phyloP scores from a whole-genome alignment of 2,329 filamentous ascomycete genomes.

The Thermothelomyces thermophilus region DNA sequence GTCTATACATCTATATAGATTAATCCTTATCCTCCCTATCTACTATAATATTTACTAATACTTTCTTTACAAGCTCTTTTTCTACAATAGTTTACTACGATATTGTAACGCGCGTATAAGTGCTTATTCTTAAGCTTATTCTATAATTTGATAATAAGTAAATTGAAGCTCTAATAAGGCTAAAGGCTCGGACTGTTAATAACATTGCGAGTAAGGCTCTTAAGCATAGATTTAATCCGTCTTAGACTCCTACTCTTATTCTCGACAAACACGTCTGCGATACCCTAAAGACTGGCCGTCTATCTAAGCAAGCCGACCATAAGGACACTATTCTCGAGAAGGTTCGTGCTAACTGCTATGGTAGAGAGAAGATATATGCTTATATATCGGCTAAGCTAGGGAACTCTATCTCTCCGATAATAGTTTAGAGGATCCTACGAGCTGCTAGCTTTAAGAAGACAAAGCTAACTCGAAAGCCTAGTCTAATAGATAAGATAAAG shows the following conservation, averaged over 20 bases:
- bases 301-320: not conserved
- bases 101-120: slow-evolving; percentile 1
- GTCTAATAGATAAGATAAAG: slow-evolving; percentile 1
- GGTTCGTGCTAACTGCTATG: not conserved
- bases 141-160: not conserved
- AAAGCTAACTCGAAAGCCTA: slow-evolving; percentile 2
- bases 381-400: not conserved
- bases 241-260: not conserved
- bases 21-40: too few relatives aligned
- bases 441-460: slow-evolving; percentile 3
- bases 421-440: not conserved
- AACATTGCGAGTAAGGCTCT: not conserved
- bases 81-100: slow-evolving; percentile 1
- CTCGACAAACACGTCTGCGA: not conserved
- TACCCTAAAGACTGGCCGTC: not conserved
- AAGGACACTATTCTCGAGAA: not conserved
- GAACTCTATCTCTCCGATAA: not conserved
- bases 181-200: slow-evolving; percentile 1
- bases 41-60: too few relatives aligned
- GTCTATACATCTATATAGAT: too few relatives aligned
- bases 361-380: slow-evolving; percentile 2
- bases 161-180: not conserved
- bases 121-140: not conserved
- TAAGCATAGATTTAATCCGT: not conserved
- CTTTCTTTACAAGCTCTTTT: not conserved